Evolutionary conservation across 176 grass and related monocot species (phyloP).

Genomic region (Juncus effusus): DNA sequence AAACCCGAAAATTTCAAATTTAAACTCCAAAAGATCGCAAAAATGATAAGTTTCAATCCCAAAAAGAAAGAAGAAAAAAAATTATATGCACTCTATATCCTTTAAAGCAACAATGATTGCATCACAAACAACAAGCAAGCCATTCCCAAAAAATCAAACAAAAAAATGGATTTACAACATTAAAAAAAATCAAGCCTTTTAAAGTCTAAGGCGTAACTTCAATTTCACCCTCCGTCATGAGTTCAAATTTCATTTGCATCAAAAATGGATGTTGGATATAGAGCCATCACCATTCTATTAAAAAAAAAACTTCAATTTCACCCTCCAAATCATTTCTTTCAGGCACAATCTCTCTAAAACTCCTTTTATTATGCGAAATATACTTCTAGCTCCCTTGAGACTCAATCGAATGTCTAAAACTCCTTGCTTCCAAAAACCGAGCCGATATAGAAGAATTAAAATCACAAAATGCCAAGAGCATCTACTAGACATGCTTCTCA

Average conservation of each 20-base stretch:
- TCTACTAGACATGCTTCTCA: conserved; percentile 46
- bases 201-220: conserved; percentile 15
- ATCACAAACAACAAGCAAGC: background rate
- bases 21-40: too few species aligned
- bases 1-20: background rate
- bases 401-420: conserved; percentile 31
- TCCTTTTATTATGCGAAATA: conserved; percentile 45
- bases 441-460: conserved; percentile 19
- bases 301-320: conserved; percentile 26
- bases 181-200: background rate
- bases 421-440: conserved; percentile 16
- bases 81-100: conserved; percentile 19
- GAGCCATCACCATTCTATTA: too few species aligned
- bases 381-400: conserved; percentile 36
- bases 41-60: too few species aligned
- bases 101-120: conserved; percentile 14
- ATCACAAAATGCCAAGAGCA: conserved; percentile 44
- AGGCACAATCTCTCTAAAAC: conserved; percentile 42
- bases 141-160: conserved; percentile 24
- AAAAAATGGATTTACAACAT: conserved; percentile 30
- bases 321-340: conserved; percentile 41
- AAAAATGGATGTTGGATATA: too few species aligned
- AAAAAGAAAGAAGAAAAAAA: background rate
- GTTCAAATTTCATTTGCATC: too few species aligned
- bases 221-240: conserved; percentile 29